Evolutionary conservation across 805 yeast species (phyloP).

Genomic region (Metschnikowia continentalis): DNA sequence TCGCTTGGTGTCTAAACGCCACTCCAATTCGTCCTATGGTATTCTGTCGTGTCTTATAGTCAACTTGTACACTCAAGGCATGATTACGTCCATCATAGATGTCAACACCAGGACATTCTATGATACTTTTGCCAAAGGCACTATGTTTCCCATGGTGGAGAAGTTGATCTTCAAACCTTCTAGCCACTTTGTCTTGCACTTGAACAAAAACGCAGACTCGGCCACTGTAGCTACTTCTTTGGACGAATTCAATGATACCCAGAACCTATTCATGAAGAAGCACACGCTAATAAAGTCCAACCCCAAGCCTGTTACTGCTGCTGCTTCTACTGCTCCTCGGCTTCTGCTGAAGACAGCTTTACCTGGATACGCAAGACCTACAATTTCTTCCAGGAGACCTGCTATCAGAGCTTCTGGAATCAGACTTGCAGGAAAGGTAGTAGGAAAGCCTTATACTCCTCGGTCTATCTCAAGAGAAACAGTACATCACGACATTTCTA

Average conservation of each 20-base stretch:
- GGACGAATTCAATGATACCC: background rate
- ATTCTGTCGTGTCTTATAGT: slow-evolving; percentile 2
- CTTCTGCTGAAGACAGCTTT: slow-evolving; percentile 1
- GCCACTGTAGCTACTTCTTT: background rate
- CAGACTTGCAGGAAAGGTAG: background rate
- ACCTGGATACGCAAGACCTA: slow-evolving; percentile 34
- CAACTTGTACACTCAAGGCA: background rate
- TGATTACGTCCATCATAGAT: slow-evolving; percentile 1
- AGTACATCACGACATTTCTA: background rate
- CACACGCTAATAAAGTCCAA: background rate
- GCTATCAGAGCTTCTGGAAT: background rate
- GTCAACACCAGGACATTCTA: background rate
- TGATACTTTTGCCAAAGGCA: background rate
- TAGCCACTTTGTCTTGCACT: slow-evolving; percentile 1
- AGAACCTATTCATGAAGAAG: background rate
- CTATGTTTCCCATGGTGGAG: slow-evolving; percentile 1
- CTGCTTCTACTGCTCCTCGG: background rate
- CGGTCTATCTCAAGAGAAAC: background rate
- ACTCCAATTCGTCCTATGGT: slow-evolving; percentile 1
- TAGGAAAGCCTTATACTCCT: background rate
- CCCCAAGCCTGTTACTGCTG: background rate
- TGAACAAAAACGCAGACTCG: background rate
- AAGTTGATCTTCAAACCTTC: slow-evolving; percentile 2
- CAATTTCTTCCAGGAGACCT: slow-evolving; percentile 23
- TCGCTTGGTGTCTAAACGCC: slow-evolving; percentile 2